Base-by-base conservation (phyloP, 345 rosid genomes). In the Populus nigra region DNA sequence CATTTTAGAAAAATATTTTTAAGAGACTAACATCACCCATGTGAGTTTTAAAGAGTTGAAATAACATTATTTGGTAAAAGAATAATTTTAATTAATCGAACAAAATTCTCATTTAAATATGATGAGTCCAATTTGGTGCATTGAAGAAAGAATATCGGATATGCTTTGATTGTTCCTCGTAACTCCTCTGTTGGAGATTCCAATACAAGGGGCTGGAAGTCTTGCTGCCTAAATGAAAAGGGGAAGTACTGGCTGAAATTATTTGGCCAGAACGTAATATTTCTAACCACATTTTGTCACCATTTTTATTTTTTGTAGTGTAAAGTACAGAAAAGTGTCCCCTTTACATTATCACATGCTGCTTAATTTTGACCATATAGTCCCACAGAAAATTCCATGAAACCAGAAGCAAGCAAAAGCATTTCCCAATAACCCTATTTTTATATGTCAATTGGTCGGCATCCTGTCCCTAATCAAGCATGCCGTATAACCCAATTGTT, bases 371-470 rank as follows among this genome's bases (percentile, higher is more conserved):
- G 45, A 47, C 71, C 33, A 47, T 1, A 31, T 1, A 31, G 65
- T 36, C 79, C 81, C 82, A 67, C 65, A 69, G 72, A 76, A 41
- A 76, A 66, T 36, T 76, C 11, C 33, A 59, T 45, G 71, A 72
- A 81, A 76, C 79, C 83, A 71, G 7, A 45, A 38, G 47, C 73
- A 70, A 41, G 20, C 74, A 6, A 38, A 33, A 61, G 53, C 43
- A 36, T 18, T 38, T 36, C 63, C 55, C 55, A 74, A 33, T 41
- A 43, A 75, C 6, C 41, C 77, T 65, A 23, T 65, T 78, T 73
- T 78, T 77, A 71, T 61, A 81, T 69, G 67, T 47, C 76, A 62
- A 78, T 22, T 84, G 85, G 85, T 84, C 85, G 83, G 87, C 63
- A 13, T 10, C 73, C 4, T 77, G 79, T 79, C 83, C 73, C 75